phyloP scores from a whole-genome alignment of 495 filamentous ascomycete species.

The Xylaria intraflava region DNA sequence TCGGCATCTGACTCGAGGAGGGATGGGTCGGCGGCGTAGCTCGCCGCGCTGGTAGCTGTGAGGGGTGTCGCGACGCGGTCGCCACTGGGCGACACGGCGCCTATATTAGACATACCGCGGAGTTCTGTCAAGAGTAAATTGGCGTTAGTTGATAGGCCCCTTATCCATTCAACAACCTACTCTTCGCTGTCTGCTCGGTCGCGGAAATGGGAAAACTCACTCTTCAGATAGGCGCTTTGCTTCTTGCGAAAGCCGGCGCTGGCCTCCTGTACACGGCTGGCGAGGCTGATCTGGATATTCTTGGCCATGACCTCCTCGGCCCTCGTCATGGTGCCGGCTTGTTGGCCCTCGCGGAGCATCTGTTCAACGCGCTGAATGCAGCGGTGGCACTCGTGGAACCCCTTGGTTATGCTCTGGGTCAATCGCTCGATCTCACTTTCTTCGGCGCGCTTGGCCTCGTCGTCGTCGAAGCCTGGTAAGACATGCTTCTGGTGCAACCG shows the following conservation, averaged over 20 bases:
- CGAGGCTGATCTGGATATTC: constrained; percentile 90
- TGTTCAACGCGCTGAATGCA: constrained; percentile 78
- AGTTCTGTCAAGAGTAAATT: constrained; percentile 54
- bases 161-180: background rate
- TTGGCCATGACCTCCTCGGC: constrained; percentile 92
- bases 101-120: constrained; percentile 58
- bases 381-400: constrained; percentile 83
- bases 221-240: constrained; percentile 92
- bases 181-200: too few species aligned
- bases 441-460: constrained; percentile 73
- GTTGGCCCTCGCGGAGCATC: constrained; percentile 71
- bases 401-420: constrained; percentile 80
- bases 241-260: constrained; percentile 92
- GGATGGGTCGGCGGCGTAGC: constrained; percentile 67
- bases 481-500: constrained; percentile 96
- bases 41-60: constrained; percentile 27
- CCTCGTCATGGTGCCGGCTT: constrained; percentile 58
- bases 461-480: constrained; percentile 92
- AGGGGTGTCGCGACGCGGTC: constrained; percentile 58
- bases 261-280: constrained; percentile 82
- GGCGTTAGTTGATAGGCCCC: background rate
- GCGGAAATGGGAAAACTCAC: constrained; percentile 39
- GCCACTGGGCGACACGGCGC: constrained; percentile 24
- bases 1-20: constrained; percentile 86
- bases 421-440: constrained; percentile 84